Conservation (phyloP, 257 asterid genomes). For the Perilla frutescens region DNA sequence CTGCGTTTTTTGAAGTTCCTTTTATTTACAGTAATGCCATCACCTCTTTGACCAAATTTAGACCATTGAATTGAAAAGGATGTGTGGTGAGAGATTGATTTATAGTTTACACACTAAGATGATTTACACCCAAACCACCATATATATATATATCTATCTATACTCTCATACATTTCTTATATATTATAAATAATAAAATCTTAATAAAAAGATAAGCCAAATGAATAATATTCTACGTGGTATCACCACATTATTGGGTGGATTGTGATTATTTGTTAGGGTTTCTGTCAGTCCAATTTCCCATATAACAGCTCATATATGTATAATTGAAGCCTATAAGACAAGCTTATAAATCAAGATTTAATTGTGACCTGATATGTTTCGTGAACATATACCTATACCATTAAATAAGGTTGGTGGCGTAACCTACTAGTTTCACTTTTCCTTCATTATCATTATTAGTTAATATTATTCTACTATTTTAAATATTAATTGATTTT, state of each 20-base stretch:
- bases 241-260: background rate
- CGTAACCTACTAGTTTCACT: conserved; percentile 21
- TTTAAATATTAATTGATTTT: background rate
- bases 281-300: background rate
- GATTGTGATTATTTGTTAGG: background rate
- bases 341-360: background rate
- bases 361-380: conserved; percentile 25
- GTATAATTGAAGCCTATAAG: conserved; percentile 11
- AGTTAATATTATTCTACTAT: background rate
- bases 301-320: conserved; percentile 8
- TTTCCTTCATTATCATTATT: conserved; percentile 5
- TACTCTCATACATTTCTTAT: too few species aligned
- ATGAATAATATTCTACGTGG: too few species aligned
- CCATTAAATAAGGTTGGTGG: conserved; percentile 32
- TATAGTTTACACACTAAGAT: too few species aligned
- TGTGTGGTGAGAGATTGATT: too few species aligned
- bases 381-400: conserved; percentile 25
- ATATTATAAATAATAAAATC: too few species aligned
- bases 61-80: too few species aligned
- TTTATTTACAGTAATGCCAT: too few species aligned
- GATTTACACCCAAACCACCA: too few species aligned
- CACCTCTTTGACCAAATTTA: too few species aligned
- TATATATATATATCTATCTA: too few species aligned
- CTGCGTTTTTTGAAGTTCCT: too few species aligned
- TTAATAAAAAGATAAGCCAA: too few species aligned